Conservation (phyloP, 2,329 filamentous ascomycete genomes). For the Apiospora pterosperma region DNA sequence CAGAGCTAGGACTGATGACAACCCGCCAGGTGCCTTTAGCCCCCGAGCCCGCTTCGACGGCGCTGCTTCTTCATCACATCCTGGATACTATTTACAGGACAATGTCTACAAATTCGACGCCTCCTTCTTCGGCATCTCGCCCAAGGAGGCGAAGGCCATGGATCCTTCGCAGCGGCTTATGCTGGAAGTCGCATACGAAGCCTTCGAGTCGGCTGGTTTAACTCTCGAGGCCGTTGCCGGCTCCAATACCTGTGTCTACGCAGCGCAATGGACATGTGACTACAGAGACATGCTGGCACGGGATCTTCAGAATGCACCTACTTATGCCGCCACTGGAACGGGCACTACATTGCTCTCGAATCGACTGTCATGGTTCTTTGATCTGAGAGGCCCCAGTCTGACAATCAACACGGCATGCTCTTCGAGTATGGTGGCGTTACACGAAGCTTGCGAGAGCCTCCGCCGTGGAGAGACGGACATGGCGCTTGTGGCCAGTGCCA, state of each 20-base stretch:
- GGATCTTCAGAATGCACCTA: constrained; percentile 31
- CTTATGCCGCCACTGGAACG: constrained; percentile 37
- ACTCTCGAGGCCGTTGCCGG: constrained; percentile 40
- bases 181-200: constrained; percentile 37
- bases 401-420: constrained; percentile 34
- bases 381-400: constrained; percentile 27
- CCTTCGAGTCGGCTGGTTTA: constrained; percentile 62
- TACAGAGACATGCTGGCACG: constrained; percentile 32
- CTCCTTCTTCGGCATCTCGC: constrained; percentile 23
- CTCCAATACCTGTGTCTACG: constrained; percentile 25
- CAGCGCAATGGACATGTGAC: constrained; percentile 30
- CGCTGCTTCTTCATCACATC: constrained; percentile 16
- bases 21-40: constrained; percentile 22
- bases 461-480: constrained; percentile 24
- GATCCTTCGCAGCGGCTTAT: constrained; percentile 21
- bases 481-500: constrained; percentile 28
- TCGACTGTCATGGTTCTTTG: constrained; percentile 29
- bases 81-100: constrained; percentile 28
- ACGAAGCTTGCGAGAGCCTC: constrained; percentile 26
- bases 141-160: constrained; percentile 19
- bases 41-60: constrained; percentile 28
- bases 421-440: constrained; percentile 28
- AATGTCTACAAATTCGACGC: constrained; percentile 19
- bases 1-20: constrained; percentile 23
- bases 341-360: constrained; percentile 32